phyloP scores from a whole-genome alignment of 1,284 basidiomycete genomes.

The Leccinum huronense region DNA sequence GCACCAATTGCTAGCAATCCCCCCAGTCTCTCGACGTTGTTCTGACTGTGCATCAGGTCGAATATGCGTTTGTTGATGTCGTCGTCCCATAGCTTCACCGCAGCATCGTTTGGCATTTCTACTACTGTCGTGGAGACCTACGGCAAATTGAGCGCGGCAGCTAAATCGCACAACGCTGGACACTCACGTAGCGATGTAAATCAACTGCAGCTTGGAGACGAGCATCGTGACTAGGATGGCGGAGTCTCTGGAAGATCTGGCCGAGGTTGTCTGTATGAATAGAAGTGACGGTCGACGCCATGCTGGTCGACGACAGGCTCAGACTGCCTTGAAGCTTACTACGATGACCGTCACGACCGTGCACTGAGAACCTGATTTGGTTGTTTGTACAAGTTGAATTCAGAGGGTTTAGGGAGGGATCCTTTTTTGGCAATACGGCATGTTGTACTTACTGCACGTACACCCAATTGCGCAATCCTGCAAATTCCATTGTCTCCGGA shows the following conservation, averaged over 20 bases:
- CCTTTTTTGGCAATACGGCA: constrained; percentile 12
- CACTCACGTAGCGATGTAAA: constrained; percentile 66
- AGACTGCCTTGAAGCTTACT: constrained; percentile 8
- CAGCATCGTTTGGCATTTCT: constrained; percentile 75
- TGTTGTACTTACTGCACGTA: background rate
- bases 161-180: constrained; percentile 11
- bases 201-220: constrained; percentile 64
- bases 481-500: background rate
- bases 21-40: constrained; percentile 73
- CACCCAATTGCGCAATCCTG: background rate
- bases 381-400: constrained; percentile 34
- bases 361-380: constrained; percentile 12
- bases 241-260: constrained; percentile 64
- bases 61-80: constrained; percentile 77
- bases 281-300: constrained; percentile 57
- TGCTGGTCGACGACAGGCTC: constrained; percentile 30
- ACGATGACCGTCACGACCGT: constrained; percentile 10
- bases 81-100: constrained; percentile 79
- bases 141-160: constrained; percentile 9
- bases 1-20: constrained; percentile 81
- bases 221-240: constrained; percentile 59
- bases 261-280: constrained; percentile 60
- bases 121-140: constrained; percentile 70
- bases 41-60: constrained; percentile 79
- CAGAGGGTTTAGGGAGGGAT: constrained; percentile 11